Percentiles rank a stretch among this genome's conserved stretches.
Conservation (phyloP, 805 yeast species). For the Saturnispora sanitii region DNA sequence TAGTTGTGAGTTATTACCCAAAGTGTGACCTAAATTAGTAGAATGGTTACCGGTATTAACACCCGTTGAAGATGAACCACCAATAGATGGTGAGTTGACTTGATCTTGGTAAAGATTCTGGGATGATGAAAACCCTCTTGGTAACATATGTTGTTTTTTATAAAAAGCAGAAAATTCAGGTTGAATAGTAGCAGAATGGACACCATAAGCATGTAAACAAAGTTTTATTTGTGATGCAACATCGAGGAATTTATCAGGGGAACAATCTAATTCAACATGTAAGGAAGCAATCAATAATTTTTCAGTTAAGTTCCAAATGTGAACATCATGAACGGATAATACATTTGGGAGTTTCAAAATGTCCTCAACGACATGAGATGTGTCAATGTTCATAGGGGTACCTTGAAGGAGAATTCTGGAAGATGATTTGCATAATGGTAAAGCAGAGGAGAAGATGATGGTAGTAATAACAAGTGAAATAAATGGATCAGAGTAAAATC, state of each 20-base stretch:
- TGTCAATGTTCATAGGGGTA: slow-evolving; percentile 75
- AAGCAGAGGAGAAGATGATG: slow-evolving; percentile 83
- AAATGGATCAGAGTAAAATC: slow-evolving; percentile 74
- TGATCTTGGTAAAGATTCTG: slow-evolving; percentile 10
- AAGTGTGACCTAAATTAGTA: not conserved
- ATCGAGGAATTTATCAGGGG: slow-evolving; percentile 57
- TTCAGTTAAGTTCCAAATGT: slow-evolving; percentile 92
- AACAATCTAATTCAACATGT: slow-evolving; percentile 65
- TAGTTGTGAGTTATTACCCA: not conserved
- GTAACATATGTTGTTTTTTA: slow-evolving; percentile 22
- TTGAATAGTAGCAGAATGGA: slow-evolving; percentile 91
- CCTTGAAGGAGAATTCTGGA: slow-evolving; percentile 87
- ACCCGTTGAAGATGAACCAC: not conserved
- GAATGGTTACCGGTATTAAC: not conserved
- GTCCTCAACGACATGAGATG: slow-evolving; percentile 61
- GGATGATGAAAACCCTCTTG: slow-evolving; percentile 22
- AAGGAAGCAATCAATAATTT: slow-evolving; percentile 77
- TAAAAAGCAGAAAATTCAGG: slow-evolving; percentile 63
- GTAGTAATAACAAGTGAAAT: slow-evolving; percentile 78
- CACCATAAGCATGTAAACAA: slow-evolving; percentile 73
- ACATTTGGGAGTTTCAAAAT: slow-evolving; percentile 64
- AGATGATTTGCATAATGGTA: slow-evolving; percentile 80
- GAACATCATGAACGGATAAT: slow-evolving; percentile 85
- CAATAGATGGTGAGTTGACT: not conserved
- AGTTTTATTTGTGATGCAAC: slow-evolving; percentile 69